These are phyloP conservation scores for Teratosphaeria viscida DNA, from an alignment of 2,329 filamentous ascomycete genomes.

Conservation along the genomic window DNA sequence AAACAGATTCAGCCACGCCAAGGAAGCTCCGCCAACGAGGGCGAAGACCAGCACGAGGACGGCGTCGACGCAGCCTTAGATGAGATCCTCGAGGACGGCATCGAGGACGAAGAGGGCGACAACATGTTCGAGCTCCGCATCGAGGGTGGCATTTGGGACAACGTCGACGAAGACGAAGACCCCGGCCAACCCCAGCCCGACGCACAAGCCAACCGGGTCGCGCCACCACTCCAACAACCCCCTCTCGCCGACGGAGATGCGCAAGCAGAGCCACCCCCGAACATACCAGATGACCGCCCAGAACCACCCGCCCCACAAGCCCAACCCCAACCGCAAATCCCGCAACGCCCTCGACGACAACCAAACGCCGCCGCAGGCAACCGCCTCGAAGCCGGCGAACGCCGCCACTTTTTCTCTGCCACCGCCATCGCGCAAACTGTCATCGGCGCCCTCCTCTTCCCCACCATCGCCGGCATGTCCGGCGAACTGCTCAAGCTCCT, in stretches of 20 bases:
- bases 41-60: slow-evolving; percentile 5
- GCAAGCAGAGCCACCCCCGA: slow-evolving; percentile 5
- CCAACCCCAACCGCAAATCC: not conserved
- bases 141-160: slow-evolving; percentile 32
- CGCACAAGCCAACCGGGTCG: slow-evolving; percentile 1
- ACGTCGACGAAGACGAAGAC: slow-evolving; percentile 20
- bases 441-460: slow-evolving; percentile 66
- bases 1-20: slow-evolving; percentile 50
- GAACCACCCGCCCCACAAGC: not conserved
- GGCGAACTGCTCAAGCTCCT: slow-evolving; percentile 62
- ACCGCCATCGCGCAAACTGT: slow-evolving; percentile 49
- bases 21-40: slow-evolving; percentile 18
- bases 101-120: slow-evolving; percentile 12
- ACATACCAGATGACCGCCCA: slow-evolving; percentile 7
- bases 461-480: slow-evolving; percentile 65
- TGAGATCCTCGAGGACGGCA: slow-evolving; percentile 7
- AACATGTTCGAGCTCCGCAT: slow-evolving; percentile 27
- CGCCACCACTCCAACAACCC: slow-evolving; percentile 4
- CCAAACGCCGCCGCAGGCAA: slow-evolving; percentile 1
- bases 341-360: slow-evolving; percentile 5
- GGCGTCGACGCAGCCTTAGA: slow-evolving; percentile 5
- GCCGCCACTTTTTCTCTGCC: slow-evolving; percentile 41
- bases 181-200: slow-evolving; percentile 11
- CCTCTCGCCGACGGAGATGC: slow-evolving; percentile 19
- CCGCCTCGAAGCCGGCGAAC: slow-evolving; percentile 16